Evolutionary conservation across 441 rosid genomes (phyloP).

Genomic region (Iberis amara): DNA sequence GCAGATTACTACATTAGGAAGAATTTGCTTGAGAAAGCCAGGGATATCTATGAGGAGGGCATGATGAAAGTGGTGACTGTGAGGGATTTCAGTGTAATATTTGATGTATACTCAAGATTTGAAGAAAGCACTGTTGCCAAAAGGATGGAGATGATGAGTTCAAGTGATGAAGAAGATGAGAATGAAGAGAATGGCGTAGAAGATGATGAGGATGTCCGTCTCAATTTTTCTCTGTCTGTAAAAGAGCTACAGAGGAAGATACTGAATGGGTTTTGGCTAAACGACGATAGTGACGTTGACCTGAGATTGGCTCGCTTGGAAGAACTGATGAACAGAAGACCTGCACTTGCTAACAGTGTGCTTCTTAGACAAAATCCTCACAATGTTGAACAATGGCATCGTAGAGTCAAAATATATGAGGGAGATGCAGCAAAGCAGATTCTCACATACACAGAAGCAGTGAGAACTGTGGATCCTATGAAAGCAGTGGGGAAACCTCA

Average conservation of each 20-base stretch:
- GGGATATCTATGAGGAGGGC: conserved; percentile 92
- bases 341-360: conserved; percentile 83
- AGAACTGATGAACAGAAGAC: conserved; percentile 69
- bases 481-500: conserved; percentile 95
- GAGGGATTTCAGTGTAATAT: conserved; percentile 84
- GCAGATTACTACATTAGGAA: conserved; percentile 93
- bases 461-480: conserved; percentile 85
- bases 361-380: conserved; percentile 92
- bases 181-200: conserved; percentile 38
- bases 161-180: conserved; percentile 62
- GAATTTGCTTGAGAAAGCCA: conserved; percentile 73
- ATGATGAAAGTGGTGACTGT: conserved; percentile 88
- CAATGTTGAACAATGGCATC: conserved; percentile 94
- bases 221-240: conserved; percentile 42
- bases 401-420: conserved; percentile 77
- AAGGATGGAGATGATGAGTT: conserved; percentile 63
- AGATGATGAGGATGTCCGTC: conserved; percentile 64
- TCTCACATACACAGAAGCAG: conserved; percentile 85
- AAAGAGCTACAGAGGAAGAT: conserved; percentile 68
- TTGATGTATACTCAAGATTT: conserved; percentile 73
- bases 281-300: conserved; percentile 75
- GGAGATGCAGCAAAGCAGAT: conserved; percentile 82
- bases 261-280: conserved; percentile 67
- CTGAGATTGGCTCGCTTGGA: conserved; percentile 75
- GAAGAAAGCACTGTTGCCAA: conserved; percentile 72